Percentiles rank a stretch among this genome's conserved stretches.
Conservation (phyloP, 257 asterid genomes). For the Solanum gandarillasii region DNA sequence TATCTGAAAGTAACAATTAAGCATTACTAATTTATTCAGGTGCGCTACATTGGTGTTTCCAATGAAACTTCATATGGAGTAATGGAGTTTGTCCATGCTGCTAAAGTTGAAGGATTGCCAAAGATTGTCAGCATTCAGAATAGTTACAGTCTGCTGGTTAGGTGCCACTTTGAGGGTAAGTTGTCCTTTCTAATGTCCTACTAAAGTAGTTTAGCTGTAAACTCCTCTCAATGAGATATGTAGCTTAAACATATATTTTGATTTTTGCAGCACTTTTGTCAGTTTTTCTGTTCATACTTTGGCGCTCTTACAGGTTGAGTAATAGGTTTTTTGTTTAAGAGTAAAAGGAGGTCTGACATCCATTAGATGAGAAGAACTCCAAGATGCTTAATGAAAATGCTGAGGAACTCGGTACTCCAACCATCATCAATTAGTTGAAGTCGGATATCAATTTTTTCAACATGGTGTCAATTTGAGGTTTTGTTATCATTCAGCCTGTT, state of each 20-base stretch:
- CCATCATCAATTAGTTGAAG: background rate
- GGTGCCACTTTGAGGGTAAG: conserved; percentile 84
- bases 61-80: conserved; percentile 94
- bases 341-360: background rate
- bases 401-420: background rate
- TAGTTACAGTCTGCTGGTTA: conserved; percentile 65
- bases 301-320: background rate
- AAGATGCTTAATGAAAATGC: background rate
- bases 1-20: background rate
- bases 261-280: background rate
- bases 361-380: background rate
- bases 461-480: background rate
- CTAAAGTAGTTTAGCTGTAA: background rate
- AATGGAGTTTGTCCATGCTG: conserved; percentile 88
- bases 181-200: background rate
- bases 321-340: background rate
- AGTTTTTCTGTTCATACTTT: background rate
- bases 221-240: background rate
- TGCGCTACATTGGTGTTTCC: conserved; percentile 86
- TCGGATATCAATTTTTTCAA: background rate
- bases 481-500: background rate
- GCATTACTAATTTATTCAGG: conserved; percentile 33
- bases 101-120: conserved; percentile 78
- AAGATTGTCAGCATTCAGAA: conserved; percentile 91
- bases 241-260: background rate